Conservation (phyloP, 73 alveolate species). For the Paramecium pentaurelia region DNA sequence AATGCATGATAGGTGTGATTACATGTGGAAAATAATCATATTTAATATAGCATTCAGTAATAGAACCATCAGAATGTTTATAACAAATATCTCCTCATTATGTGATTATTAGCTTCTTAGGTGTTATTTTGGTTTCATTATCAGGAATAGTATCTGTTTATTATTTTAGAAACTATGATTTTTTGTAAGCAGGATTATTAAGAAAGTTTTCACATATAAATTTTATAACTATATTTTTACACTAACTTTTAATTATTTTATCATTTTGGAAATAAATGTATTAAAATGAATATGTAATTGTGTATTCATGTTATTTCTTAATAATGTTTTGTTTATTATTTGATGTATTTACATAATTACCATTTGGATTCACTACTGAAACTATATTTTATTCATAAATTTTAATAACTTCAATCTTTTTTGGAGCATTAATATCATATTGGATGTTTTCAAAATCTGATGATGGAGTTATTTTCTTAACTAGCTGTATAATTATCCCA, state of each 20-base stretch:
- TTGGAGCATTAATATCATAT: neutral
- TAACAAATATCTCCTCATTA: neutral
- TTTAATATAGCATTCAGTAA: neutral
- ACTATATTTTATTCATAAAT: neutral
- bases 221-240: neutral
- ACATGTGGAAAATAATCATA: neutral
- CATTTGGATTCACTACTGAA: conserved; percentile 13
- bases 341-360: neutral
- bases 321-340: neutral
- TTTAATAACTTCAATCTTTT: neutral
- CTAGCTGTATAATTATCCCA: neutral
- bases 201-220: neutral
- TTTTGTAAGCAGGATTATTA: neutral
- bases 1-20: neutral
- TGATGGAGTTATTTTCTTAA: neutral
- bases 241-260: neutral
- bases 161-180: neutral
- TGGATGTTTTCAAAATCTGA: neutral
- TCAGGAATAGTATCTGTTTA: neutral
- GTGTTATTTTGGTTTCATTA: neutral
- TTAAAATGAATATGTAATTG: neutral
- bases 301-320: neutral
- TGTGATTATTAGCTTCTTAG: neutral
- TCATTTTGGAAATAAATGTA: neutral
- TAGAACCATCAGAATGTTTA: neutral